Conservation (phyloP, 2,329 filamentous ascomycete species). For the Emmonsiellopsis sp. region DNA sequence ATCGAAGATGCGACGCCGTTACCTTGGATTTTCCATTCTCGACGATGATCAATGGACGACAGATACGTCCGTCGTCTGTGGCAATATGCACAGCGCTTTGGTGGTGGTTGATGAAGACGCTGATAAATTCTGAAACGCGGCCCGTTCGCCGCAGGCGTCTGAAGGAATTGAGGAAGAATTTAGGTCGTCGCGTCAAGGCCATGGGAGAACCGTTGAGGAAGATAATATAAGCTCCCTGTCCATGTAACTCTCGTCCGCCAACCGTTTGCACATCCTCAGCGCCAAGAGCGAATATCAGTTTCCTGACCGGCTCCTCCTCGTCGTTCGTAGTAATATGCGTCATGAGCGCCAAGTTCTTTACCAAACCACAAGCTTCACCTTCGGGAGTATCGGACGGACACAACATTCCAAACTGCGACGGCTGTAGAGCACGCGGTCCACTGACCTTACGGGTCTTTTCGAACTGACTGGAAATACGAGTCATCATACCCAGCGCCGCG, state of each 20-base stretch:
- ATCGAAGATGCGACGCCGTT: slow-evolving; percentile 65
- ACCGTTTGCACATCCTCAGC: slow-evolving; percentile 73
- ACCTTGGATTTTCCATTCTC: slow-evolving; percentile 79
- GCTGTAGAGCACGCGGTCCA: slow-evolving; percentile 88
- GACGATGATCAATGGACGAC: slow-evolving; percentile 89
- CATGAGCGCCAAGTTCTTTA: slow-evolving; percentile 98
- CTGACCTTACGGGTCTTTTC: slow-evolving; percentile 97
- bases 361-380: slow-evolving; percentile 94
- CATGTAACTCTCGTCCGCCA: slow-evolving; percentile 79
- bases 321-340: slow-evolving; percentile 98
- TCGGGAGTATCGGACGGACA: slow-evolving; percentile 96
- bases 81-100: slow-evolving; percentile 89
- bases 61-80: slow-evolving; percentile 94
- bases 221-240: slow-evolving; percentile 74
- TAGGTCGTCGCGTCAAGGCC: slow-evolving; percentile 76
- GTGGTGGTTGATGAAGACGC: slow-evolving; percentile 91
- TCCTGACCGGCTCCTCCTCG: slow-evolving; percentile 80
- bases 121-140: slow-evolving; percentile 90
- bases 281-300: slow-evolving; percentile 78
- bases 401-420: slow-evolving; percentile 97
- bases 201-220: slow-evolving; percentile 94
- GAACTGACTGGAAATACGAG: slow-evolving; percentile 93
- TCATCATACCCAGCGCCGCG: slow-evolving; percentile 98
- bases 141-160: slow-evolving; percentile 80
- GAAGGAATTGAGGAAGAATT: slow-evolving; percentile 76